Evolutionary conservation across 805 yeast genomes (phyloP).

Genomic region (Ogataea pini): DNA sequence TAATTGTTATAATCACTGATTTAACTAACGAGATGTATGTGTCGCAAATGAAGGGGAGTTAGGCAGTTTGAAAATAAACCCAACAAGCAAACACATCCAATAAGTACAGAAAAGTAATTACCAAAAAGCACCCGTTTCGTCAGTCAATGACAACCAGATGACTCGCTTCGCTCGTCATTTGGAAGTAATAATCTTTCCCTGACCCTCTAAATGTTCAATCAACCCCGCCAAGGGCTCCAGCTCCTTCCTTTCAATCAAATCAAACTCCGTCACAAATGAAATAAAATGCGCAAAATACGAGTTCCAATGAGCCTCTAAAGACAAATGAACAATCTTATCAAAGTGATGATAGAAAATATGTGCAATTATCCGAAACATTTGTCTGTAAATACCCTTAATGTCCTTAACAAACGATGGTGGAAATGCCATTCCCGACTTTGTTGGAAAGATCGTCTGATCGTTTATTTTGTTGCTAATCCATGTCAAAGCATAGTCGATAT

Average conservation of each 20-base stretch:
- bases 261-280: slow-evolving; percentile 82
- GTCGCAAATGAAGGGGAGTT: too few species aligned
- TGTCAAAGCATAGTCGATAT: slow-evolving; percentile 85
- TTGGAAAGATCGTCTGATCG: slow-evolving; percentile 90
- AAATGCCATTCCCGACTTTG: slow-evolving; percentile 84
- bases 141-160: background rate
- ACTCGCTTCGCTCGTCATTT: background rate
- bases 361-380: slow-evolving; percentile 94
- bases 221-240: slow-evolving; percentile 75
- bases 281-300: slow-evolving; percentile 94
- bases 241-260: slow-evolving; percentile 75
- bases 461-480: slow-evolving; percentile 88
- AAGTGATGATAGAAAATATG: slow-evolving; percentile 94
- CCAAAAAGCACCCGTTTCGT: too few species aligned
- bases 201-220: slow-evolving; percentile 77
- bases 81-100: too few species aligned
- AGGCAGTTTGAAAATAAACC: too few species aligned
- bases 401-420: slow-evolving; percentile 83
- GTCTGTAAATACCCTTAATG: slow-evolving; percentile 82
- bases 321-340: slow-evolving; percentile 87
- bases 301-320: slow-evolving; percentile 97
- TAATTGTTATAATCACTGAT: too few species aligned
- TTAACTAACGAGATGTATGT: too few species aligned
- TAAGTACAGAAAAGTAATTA: too few species aligned
- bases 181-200: slow-evolving; percentile 65